These are phyloP conservation scores for Talaromyces sp. DNA, from an alignment of 2,329 filamentous ascomycete genomes.

Conservation along the genomic window DNA sequence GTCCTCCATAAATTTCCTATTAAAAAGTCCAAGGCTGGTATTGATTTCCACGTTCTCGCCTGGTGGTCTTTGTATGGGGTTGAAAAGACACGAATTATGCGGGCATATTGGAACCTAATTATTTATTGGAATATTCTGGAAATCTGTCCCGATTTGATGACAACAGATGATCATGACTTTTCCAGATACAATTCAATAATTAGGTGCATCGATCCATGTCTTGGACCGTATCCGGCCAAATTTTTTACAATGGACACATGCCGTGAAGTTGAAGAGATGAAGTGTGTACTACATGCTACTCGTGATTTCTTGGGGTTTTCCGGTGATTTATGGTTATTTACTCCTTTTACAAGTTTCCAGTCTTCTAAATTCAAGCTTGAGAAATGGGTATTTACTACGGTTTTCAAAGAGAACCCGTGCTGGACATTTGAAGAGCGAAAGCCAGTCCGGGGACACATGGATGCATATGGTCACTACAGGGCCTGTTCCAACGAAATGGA, in stretches of 20 bases:
- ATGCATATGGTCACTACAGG: not conserved
- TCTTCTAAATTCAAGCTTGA: not conserved
- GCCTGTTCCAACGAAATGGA: not conserved
- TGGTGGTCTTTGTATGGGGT: constrained; percentile 2
- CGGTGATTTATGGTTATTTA: not conserved
- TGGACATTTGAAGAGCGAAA: constrained; percentile 1
- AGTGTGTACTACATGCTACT: not conserved
- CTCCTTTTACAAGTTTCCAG: not conserved
- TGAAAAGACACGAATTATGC: constrained; percentile 3
- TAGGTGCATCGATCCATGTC: not conserved
- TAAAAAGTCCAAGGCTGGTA: not conserved
- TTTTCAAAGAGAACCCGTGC: constrained; percentile 1
- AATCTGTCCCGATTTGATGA: not conserved
- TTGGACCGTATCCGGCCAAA: not conserved
- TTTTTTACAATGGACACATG: too few relatives aligned
- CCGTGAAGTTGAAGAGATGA: constrained; percentile 4
- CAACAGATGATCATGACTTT: not conserved
- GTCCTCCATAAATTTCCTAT: not conserved
- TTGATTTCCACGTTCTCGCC: not conserved
- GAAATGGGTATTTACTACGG: constrained; percentile 1
- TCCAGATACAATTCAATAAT: not conserved
- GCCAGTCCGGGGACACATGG: not conserved
- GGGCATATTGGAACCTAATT: constrained; percentile 8
- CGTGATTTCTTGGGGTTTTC: not conserved
- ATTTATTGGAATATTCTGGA: not conserved